phyloP scores from a whole-genome alignment of 202 grass and related monocot genomes.

The Hordeum pubiflorum region DNA sequence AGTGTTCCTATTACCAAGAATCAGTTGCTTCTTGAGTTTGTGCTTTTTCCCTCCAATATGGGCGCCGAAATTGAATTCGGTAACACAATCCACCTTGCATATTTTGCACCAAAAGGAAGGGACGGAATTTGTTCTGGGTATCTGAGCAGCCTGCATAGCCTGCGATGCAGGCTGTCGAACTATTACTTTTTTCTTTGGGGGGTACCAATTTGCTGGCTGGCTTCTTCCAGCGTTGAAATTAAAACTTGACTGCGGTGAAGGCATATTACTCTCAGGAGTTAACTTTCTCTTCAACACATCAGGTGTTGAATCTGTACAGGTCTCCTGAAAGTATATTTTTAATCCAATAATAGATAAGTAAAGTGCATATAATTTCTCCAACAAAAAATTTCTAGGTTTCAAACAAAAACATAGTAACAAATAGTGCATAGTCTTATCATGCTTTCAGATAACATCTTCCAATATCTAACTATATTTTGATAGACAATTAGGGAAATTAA shows the following conservation, averaged over 20 bases:
- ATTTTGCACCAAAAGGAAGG: slow-evolving; percentile 66
- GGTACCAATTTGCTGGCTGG: slow-evolving; percentile 26
- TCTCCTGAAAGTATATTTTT: slow-evolving; percentile 8
- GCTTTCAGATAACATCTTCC: not conserved
- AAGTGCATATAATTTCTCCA: not conserved
- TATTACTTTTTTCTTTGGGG: slow-evolving; percentile 38
- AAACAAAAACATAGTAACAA: not conserved
- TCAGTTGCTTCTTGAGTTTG: slow-evolving; percentile 43
- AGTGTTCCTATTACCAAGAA: slow-evolving; percentile 40
- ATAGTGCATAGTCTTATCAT: not conserved
- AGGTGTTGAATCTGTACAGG: slow-evolving; percentile 6
- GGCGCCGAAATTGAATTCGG: slow-evolving; percentile 50
- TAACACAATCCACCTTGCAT: slow-evolving; percentile 72
- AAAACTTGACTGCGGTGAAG: slow-evolving; percentile 20
- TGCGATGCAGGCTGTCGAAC: slow-evolving; percentile 26
- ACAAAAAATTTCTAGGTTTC: not conserved
- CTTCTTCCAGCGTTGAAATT: not conserved
- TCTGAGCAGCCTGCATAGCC: slow-evolving; percentile 17
- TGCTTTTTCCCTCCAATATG: slow-evolving; percentile 75
- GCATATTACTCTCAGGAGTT: not conserved
- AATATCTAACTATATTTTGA: not conserved
- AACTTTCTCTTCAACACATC: slow-evolving; percentile 20
- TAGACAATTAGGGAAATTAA: not conserved
- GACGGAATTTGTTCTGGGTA: slow-evolving; percentile 32
- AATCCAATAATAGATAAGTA: not conserved